phyloP scores from a whole-genome alignment of 2,329 filamentous ascomycete genomes.

The Coleophoma cylindrospora region DNA sequence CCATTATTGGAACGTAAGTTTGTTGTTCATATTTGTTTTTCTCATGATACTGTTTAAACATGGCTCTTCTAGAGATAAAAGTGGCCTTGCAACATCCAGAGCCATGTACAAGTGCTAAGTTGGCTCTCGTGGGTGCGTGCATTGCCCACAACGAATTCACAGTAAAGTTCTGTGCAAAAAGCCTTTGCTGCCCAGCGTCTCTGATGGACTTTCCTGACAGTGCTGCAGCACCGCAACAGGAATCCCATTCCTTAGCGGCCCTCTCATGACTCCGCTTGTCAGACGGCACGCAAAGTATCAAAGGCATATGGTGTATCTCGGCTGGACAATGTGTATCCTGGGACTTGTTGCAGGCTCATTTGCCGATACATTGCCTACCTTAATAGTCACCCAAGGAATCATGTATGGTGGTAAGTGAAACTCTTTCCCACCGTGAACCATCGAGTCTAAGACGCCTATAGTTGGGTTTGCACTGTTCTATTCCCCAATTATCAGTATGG shows the following conservation, averaged over 20 bases:
- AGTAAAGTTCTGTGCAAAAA: too few species aligned
- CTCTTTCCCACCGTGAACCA: neutral
- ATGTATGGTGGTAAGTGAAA: constrained; percentile 39
- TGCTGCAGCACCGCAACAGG: constrained; percentile 14
- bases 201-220: too few species aligned
- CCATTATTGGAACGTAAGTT: constrained; percentile 53
- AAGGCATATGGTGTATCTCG: constrained; percentile 30
- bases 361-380: constrained; percentile 43
- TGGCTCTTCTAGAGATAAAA: too few species aligned
- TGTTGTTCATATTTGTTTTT: too few species aligned
- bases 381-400: constrained; percentile 57
- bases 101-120: too few species aligned
- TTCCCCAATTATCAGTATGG: constrained; percentile 50
- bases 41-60: too few species aligned
- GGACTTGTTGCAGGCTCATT: constrained; percentile 43
- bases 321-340: constrained; percentile 33
- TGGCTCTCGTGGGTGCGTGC: too few species aligned
- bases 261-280: constrained; percentile 26
- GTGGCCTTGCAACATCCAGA: too few species aligned
- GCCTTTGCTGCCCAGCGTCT: too few species aligned
- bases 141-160: too few species aligned
- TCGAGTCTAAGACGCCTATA: neutral
- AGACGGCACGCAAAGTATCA: constrained; percentile 29
- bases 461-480: constrained; percentile 51
- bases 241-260: constrained; percentile 28